These are phyloP conservation scores for Cucurbitaria berberidis DNA, from an alignment of 2,329 filamentous ascomycete species.

Conservation along the genomic window DNA sequence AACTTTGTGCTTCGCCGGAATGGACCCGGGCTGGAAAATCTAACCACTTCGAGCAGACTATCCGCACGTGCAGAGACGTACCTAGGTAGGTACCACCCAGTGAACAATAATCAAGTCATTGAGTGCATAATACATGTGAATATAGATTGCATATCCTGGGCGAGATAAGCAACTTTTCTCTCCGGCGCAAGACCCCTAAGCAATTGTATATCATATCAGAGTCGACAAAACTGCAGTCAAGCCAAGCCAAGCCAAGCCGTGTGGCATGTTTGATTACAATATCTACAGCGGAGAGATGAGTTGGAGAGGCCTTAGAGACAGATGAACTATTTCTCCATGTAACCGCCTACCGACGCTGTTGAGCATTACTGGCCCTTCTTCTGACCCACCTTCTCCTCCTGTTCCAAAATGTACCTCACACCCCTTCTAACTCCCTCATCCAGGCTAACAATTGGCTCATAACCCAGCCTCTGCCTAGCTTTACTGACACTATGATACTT, in stretches of 20 bases:
- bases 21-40: neutral
- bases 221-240: neutral
- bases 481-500: constrained; percentile 80
- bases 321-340: neutral
- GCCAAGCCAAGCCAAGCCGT: neutral
- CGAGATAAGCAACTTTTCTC: neutral
- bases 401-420: constrained; percentile 50
- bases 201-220: neutral
- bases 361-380: constrained; percentile 44
- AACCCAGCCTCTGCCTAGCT: constrained; percentile 73
- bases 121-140: no score
- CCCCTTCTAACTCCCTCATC: constrained; percentile 65
- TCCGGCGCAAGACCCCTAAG: neutral
- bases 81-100: no score
- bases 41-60: neutral
- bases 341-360: neutral
- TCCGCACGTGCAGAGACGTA: no score
- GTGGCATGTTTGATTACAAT: neutral
- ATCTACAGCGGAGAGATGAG: neutral
- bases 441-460: constrained; percentile 69
- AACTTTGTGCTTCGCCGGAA: neutral
- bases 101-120: no score
- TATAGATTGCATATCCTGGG: neutral
- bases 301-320: neutral
- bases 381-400: constrained; percentile 37